Evolutionary conservation across 495 filamentous ascomycete genomes (phyloP).

Genomic region (Chaetomium fimeti): DNA sequence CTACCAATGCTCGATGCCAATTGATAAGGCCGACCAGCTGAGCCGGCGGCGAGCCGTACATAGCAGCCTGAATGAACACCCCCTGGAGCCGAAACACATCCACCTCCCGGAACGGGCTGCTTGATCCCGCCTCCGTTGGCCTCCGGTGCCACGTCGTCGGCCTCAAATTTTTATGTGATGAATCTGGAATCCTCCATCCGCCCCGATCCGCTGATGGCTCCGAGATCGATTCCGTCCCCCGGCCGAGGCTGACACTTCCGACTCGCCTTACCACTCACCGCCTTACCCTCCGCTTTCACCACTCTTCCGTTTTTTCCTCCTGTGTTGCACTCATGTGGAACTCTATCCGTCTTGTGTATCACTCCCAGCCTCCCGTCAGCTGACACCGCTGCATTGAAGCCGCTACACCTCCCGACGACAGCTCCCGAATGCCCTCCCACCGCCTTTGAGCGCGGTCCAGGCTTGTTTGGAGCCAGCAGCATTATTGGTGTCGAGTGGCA

Average conservation of each 20-base stretch:
- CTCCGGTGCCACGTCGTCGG: conserved; percentile 26
- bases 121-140: conserved; percentile 23
- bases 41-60: neutral
- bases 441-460: neutral
- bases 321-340: neutral
- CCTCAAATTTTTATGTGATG: neutral
- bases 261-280: conserved; percentile 7
- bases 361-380: conserved; percentile 3
- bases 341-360: neutral
- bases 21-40: conserved; percentile 14
- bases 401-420: neutral
- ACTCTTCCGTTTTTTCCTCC: neutral
- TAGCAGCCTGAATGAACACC: conserved; percentile 22
- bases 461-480: neutral
- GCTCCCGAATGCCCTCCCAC: neutral
- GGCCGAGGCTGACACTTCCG: conserved; percentile 5
- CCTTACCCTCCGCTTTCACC: neutral
- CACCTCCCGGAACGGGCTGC: conserved; percentile 9
- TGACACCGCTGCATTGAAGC: neutral
- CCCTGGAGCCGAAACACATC: neutral
- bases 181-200: too few species aligned
- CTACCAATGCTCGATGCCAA: neutral
- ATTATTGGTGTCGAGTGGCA: neutral
- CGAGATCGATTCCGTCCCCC: neutral
- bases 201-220: conserved; percentile 1